Evolutionary conservation across 2,329 filamentous ascomycete species (phyloP).

Genomic region (Pseudogymnoascus sp.): DNA sequence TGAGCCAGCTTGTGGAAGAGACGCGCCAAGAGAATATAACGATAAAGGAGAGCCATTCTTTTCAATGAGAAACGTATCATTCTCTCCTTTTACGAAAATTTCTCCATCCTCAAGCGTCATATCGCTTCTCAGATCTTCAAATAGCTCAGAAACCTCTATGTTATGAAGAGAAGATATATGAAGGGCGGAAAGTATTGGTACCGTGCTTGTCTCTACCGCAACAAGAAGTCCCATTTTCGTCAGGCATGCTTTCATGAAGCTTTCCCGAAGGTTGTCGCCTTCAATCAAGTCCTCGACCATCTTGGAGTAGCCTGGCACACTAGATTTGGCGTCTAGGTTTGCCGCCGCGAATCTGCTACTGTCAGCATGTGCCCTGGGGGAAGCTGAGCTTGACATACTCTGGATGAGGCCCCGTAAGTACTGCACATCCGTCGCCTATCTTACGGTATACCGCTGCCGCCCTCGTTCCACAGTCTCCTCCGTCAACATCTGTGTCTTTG

Average conservation of each 20-base stretch:
- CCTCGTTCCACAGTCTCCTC: conserved; percentile 67
- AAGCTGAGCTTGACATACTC: conserved; percentile 53
- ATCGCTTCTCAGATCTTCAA: conserved; percentile 56
- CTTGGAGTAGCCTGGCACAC: conserved; percentile 61
- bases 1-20: conserved; percentile 33
- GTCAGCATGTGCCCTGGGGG: conserved; percentile 15
- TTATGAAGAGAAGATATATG: conserved; percentile 69
- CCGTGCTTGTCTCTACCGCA: conserved; percentile 57
- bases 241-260: conserved; percentile 75
- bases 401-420: conserved; percentile 85
- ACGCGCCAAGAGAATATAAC: conserved; percentile 46
- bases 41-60: conserved; percentile 56
- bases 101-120: conserved; percentile 59
- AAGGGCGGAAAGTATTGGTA: conserved; percentile 61
- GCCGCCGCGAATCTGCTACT: conserved; percentile 65
- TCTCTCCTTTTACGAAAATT: conserved; percentile 70
- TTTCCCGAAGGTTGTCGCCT: conserved; percentile 62
- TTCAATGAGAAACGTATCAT: conserved; percentile 75
- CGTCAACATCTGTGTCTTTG: conserved; percentile 67
- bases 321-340: conserved; percentile 64
- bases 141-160: conserved; percentile 57
- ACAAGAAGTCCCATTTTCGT: conserved; percentile 75
- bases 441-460: conserved; percentile 78
- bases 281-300: conserved; percentile 60
- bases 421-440: conserved; percentile 69